Evolutionary conservation across 164 flowering plant genomes (phyloP), one percentile per base, ranked within the genome.

Genomic region (Magnolia changhungtana): DNA sequence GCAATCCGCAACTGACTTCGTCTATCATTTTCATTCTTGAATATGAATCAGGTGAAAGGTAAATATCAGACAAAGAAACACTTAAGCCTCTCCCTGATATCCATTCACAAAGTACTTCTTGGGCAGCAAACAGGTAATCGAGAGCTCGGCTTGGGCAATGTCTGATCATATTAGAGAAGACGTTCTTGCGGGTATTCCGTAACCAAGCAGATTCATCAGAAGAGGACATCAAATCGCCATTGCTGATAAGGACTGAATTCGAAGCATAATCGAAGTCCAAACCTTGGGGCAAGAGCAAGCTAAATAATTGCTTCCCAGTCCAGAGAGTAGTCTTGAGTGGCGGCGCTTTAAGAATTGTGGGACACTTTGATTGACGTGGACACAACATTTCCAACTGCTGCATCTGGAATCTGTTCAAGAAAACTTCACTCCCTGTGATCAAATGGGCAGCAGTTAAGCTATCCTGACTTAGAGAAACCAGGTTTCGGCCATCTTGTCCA

Each of bases 71-170:
- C 14, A 96, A 75, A 14, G 99, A 93, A 72, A 96, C 97, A 81
- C 88, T 93, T 8, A 94, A 82, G 20, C 98, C 98, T 80, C 92
- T 86, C 18, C 29, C 8, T 6, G 90, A 86, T 78, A 93, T 78
- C 98, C 98, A 96, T 80, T 93, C 97, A 76, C 94, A 89, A 55
- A 93, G 89, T 76, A 91, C 86, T 72, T 88, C 87, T 78, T 96
- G 98, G 45, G 93, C 88, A 74, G 80, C 72, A 83, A 76, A 77
- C 29, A 94, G 77, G 69, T 85, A 81, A 72, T 89, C 89, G 65
- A 92, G 87, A 75, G 78, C 71, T 72, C 78, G 73, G 59, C 76
- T 81, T 50, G 75, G 79, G 49, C 78, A 82, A 51, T 82, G 80
- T 52, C 81, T 82, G 2, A 88, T 69, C 21, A 96, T 87, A 52